phyloP scores from a whole-genome alignment of 2,329 filamentous ascomycete species.

The Neopestalotiopsis rosae region DNA sequence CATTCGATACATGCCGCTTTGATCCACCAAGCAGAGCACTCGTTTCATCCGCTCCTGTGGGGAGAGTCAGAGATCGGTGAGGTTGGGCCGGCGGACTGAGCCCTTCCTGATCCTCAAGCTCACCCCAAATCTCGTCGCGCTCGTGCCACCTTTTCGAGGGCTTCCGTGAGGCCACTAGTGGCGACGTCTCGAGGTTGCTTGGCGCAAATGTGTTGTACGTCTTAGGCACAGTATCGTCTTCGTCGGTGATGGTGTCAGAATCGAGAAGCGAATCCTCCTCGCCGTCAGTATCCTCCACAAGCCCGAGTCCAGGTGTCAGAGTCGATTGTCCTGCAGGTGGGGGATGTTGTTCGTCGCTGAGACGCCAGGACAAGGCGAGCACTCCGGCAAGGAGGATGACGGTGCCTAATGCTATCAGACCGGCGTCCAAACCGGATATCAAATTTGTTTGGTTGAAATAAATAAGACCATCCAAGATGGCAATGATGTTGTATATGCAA shows the following conservation, averaged over 20 bases:
- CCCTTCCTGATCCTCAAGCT: conserved; percentile 76
- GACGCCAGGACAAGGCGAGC: conserved; percentile 88
- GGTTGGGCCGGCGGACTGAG: conserved; percentile 45
- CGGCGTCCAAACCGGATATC: conserved; percentile 76
- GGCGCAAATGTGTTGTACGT: conserved; percentile 56
- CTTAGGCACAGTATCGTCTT: conserved; percentile 42
- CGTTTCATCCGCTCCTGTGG: conserved; percentile 42
- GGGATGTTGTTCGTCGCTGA: conserved; percentile 76
- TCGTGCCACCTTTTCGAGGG: conserved; percentile 66
- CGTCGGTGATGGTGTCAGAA: conserved; percentile 50
- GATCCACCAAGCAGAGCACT: conserved; percentile 42
- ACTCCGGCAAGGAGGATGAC: conserved; percentile 86
- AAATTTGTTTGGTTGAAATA: conserved; percentile 91
- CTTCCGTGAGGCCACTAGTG: conserved; percentile 48
- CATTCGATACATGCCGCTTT: conserved; percentile 30
- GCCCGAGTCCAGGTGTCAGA: conserved; percentile 81
- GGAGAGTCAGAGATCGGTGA: conserved; percentile 55
- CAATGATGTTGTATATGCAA: conserved; percentile 98
- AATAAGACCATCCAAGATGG: conserved; percentile 94
- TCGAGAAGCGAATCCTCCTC: conserved; percentile 63
- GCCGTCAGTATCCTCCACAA: conserved; percentile 72
- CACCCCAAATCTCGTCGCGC: conserved; percentile 83
- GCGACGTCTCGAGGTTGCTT: conserved; percentile 42
- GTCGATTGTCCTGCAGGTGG: conserved; percentile 69
- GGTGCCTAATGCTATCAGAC: conserved; percentile 85